These are phyloP conservation scores for Endotrypanum monterogeii DNA, from an alignment of 208 protist genomes.

Conservation along the genomic window DNA sequence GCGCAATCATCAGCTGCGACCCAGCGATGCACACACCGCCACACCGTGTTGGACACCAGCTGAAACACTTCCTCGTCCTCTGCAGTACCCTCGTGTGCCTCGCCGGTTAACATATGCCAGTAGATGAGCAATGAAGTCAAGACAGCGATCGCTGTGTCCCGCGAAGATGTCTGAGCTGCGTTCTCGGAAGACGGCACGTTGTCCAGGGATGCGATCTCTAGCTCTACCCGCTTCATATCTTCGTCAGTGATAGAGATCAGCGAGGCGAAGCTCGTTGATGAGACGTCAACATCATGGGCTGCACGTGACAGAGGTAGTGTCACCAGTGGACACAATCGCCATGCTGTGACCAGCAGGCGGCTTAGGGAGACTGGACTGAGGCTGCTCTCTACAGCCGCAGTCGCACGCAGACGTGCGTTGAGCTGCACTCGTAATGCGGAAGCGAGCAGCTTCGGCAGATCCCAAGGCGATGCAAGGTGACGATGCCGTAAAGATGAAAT, in stretches of 20 bases:
- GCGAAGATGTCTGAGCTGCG: not conserved
- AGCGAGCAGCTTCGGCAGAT: constrained; percentile 32
- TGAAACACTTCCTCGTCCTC: not conserved
- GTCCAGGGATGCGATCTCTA: not conserved
- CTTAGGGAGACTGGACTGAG: constrained; percentile 7
- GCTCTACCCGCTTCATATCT: not conserved
- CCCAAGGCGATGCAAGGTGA: constrained; percentile 27
- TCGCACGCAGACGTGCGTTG: constrained; percentile 7
- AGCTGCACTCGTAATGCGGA: constrained; percentile 23
- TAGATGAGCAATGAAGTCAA: constrained; percentile 29
- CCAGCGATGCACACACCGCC: constrained; percentile 17
- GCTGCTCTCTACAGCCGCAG: not conserved
- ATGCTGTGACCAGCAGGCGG: constrained; percentile 4
- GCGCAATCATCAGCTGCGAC: not conserved
- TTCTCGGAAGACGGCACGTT: not conserved
- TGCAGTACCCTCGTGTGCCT: not conserved
- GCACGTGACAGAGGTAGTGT: constrained; percentile 8
- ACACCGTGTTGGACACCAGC: constrained; percentile 11
- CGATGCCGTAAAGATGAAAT: constrained; percentile 11
- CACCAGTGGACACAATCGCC: constrained; percentile 20
- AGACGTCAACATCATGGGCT: not conserved
- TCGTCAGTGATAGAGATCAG: constrained; percentile 5
- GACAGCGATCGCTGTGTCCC: constrained; percentile 11
- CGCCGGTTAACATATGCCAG: constrained; percentile 20
- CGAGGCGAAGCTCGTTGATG: not conserved